Conservation (phyloP, 1,284 basidiomycete species). For the Peniophora sp. region DNA sequence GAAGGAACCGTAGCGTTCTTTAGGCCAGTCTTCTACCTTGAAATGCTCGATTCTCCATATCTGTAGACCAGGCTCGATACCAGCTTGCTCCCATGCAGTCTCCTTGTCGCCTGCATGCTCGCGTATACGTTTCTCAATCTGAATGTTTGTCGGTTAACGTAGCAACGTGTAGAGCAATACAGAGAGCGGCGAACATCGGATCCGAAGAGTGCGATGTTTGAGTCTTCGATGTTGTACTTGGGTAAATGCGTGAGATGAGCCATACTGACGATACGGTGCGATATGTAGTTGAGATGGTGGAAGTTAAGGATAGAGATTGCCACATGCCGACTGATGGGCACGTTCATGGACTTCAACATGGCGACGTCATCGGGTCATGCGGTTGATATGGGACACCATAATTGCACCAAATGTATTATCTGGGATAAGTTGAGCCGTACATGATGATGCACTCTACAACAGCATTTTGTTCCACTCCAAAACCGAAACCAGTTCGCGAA, state of each 20-base stretch:
- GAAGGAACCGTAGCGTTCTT: conserved; percentile 43
- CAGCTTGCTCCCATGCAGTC: conserved; percentile 43
- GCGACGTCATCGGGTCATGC: no score
- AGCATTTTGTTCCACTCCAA: no score
- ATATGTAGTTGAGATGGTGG: no score
- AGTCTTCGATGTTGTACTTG: conserved; percentile 51
- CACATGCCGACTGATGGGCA: no score
- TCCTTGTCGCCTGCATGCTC: conserved; percentile 47
- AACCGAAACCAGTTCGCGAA: no score
- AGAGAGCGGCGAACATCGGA: conserved; percentile 35
- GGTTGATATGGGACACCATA: no score
- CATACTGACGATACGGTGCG: no score
- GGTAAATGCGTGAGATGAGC: conserved; percentile 17
- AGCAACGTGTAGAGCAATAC: not conserved
- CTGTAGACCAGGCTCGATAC: conserved; percentile 32
- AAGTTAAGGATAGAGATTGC: no score
- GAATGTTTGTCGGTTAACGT: conserved; percentile 1
- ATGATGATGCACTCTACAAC: no score
- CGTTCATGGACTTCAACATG: no score
- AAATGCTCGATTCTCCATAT: conserved; percentile 59
- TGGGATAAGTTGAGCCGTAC: no score
- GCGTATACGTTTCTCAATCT: conserved; percentile 52
- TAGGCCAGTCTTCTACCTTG: conserved; percentile 44
- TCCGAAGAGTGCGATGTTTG: conserved; percentile 54
- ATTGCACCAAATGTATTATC: no score